Conservation (phyloP, 192 early-diverging fungal genomes). For the Backusella sp. region DNA sequence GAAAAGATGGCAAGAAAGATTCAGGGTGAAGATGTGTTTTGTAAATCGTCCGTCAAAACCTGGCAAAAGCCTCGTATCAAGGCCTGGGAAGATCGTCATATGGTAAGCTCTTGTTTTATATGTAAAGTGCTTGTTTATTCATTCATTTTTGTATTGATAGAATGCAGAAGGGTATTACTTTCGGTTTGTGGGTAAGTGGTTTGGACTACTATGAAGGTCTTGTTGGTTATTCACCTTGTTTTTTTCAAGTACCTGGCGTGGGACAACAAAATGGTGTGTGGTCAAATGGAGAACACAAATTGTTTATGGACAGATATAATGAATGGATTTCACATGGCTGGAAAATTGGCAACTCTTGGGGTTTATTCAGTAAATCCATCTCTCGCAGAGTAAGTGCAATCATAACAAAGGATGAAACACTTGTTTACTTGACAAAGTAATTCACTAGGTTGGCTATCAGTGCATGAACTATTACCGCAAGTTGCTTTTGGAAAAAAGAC, state of each 20-base stretch:
- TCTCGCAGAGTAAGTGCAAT: slow-evolving; percentile 42
- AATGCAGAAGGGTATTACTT: slow-evolving; percentile 56
- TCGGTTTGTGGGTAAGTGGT: slow-evolving; percentile 49
- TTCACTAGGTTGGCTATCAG: slow-evolving; percentile 47
- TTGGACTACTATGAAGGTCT: too few species aligned
- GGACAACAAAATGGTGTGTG: slow-evolving; percentile 55
- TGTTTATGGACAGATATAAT: slow-evolving; percentile 50
- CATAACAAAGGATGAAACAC: too few species aligned
- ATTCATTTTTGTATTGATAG: slow-evolving; percentile 1
- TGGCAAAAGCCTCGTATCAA: slow-evolving; percentile 52
- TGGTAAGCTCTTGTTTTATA: neutral
- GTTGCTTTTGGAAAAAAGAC: slow-evolving; percentile 38
- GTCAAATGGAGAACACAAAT: slow-evolving; percentile 36
- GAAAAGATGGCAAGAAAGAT: neutral
- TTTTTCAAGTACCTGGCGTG: slow-evolving; percentile 42
- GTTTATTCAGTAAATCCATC: slow-evolving; percentile 49
- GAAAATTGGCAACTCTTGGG: slow-evolving; percentile 56
- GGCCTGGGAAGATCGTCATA: slow-evolving; percentile 40
- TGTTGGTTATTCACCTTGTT: too few species aligned
- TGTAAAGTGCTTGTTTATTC: neutral
- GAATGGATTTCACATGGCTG: slow-evolving; percentile 46
- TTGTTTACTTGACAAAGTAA: too few species aligned
- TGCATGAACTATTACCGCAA: slow-evolving; percentile 59
- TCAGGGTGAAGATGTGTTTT: slow-evolving; percentile 42
- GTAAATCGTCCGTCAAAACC: slow-evolving; percentile 36